phyloP scores from a whole-genome alignment of 805 yeast genomes.

The Wickerhamiella parazyma region DNA sequence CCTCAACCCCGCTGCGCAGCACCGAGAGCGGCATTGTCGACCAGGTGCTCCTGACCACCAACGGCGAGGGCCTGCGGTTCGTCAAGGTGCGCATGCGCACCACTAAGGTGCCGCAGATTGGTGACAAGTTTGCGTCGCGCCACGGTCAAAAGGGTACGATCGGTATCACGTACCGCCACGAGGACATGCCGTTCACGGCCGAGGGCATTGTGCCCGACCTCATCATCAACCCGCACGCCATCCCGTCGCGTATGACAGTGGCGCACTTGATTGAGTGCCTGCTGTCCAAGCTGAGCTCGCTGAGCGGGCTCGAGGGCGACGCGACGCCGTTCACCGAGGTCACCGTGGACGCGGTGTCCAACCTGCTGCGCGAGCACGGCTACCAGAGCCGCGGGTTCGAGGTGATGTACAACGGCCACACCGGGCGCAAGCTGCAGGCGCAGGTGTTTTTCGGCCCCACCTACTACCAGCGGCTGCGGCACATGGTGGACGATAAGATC shows the following conservation, averaged over 20 bases:
- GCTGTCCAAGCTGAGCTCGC: conserved; percentile 83
- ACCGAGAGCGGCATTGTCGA: conserved; percentile 98
- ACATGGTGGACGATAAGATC: conserved; percentile 98
- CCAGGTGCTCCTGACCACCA: conserved; percentile 91
- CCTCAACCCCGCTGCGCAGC: conserved; percentile 90
- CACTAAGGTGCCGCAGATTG: conserved; percentile 95
- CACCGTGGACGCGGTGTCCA: conserved; percentile 93
- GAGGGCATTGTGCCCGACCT: conserved; percentile 97
- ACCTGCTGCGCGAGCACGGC: conserved; percentile 83
- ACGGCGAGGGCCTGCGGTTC: conserved; percentile 94
- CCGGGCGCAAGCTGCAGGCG: conserved; percentile 95
- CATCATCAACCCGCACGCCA: conserved; percentile 97
- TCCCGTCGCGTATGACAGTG: conserved; percentile 99
- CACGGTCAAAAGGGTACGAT: conserved; percentile 99
- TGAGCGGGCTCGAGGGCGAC: conserved; percentile 96
- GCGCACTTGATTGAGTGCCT: conserved; percentile 98
- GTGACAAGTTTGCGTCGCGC: conserved; percentile 98
- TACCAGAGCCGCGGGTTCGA: conserved; percentile 98
- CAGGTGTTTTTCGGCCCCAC: conserved; percentile 99
- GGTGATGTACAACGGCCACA: conserved; percentile 97
- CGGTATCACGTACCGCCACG: conserved; percentile 97
- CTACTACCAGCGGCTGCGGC: conserved; percentile 95
- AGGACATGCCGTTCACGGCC: conserved; percentile 95
- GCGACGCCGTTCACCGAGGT: conserved; percentile 98
- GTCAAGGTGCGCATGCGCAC: conserved; percentile 99